Evolutionary conservation across 2,329 filamentous ascomycete species (phyloP), one percentile per base, ranked within the genome.

Genomic region (Talaromyces amestolkiae): DNA sequence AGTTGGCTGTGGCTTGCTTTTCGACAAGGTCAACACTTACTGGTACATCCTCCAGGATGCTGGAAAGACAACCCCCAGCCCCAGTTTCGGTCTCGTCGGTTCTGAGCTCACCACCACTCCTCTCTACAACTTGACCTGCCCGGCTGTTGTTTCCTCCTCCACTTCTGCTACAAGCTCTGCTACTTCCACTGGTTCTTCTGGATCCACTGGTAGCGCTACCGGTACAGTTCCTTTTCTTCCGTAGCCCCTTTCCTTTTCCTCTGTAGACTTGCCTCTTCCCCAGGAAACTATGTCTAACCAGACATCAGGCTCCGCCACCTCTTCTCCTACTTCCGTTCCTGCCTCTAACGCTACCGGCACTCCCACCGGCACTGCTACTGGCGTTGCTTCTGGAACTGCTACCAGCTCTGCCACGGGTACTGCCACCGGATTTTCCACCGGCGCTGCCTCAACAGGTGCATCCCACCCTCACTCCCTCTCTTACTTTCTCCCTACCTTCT

Each of bases 1-100:
- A 54, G 90, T 94, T 61, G 91, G 88, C 61, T 96, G 92, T 83
- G 81, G 85, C 64, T 45, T 66, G 17, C 65, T 66, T 6, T 76
- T 80, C 69, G 75, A 72, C 62, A 70, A 71, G 51, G 71, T 72
- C 73, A 79, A 80, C 74, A 79, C 75, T 66, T 80, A 76, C 76
- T 80, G 78, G 78, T 80, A 79, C 74, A 78, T 74, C 43, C 74
- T 79, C 33, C 74, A 78, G 68, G 78, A 80, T 58, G 71, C 70
- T 58, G 69, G 68, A 51, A 41, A 67, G n/a, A 41, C 39, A 35
- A 68, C 70, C n/a, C 73, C 76, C 51, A 76, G 69, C 71, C 77
- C 77, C 56, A 78, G 75, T 70, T 80, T 80, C 68, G 78, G 77
- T 63, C 64, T 80, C 51, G 72, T 77, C 65, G 74, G 74, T 49